Conservation (phyloP, 2,329 filamentous ascomycete genomes). For the Tolypocladium pustulatum region DNA sequence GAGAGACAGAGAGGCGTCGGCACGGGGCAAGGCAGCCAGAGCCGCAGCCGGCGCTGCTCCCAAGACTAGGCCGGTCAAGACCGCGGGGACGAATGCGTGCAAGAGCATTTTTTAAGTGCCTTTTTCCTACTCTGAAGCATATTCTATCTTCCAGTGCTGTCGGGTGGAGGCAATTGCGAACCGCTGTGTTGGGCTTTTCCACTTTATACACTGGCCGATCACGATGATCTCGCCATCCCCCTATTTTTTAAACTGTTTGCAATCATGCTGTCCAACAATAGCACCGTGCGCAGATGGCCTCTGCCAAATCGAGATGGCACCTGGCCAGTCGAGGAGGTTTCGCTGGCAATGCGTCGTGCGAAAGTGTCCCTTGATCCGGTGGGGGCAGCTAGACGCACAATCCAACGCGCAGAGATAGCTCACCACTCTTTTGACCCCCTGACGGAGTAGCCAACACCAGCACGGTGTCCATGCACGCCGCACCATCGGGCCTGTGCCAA, state of each 20-base stretch:
- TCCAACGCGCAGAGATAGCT: neutral
- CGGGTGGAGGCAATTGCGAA: no score
- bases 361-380: no score
- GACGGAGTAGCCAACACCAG: neutral
- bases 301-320: no score
- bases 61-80: neutral
- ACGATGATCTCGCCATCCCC: no score
- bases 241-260: no score
- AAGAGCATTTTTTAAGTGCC: neutral
- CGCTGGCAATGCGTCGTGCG: no score
- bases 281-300: no score
- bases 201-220: neutral
- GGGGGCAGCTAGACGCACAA: no score
- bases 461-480: neutral
- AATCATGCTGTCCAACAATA: no score
- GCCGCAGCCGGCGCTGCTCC: neutral
- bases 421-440: neutral
- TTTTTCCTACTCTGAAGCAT: neutral
- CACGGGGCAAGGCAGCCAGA: neutral
- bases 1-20: conserved; percentile 5
- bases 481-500: neutral
- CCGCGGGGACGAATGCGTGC: neutral
- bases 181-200: neutral
- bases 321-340: no score
- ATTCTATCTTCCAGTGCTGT: neutral